Conservation (phyloP, 345 rosid species). For the Populus alba region DNA sequence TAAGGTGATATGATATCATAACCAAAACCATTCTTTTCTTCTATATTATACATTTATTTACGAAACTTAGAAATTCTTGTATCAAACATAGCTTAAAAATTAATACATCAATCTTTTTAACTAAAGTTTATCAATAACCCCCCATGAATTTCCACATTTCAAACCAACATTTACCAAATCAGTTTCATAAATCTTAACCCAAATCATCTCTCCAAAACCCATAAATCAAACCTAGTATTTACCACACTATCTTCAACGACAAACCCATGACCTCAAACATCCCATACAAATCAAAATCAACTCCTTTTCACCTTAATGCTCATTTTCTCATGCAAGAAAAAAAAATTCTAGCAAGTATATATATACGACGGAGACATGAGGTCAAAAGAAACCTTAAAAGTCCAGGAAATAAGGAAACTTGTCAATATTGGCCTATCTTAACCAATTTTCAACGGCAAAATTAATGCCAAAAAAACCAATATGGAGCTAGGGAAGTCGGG, state of each 20-base stretch:
- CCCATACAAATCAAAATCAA: not conserved
- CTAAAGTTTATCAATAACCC: not conserved
- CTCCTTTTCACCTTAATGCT: not conserved
- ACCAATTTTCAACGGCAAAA: not conserved
- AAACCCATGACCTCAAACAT: not conserved
- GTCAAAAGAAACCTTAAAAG: not conserved
- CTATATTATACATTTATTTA: not conserved
- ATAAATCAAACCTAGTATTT: too few species aligned
- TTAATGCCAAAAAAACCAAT: not conserved
- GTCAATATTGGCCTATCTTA: not conserved
- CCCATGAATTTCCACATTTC: not conserved
- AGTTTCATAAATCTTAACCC: not conserved
- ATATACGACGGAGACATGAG: not conserved
- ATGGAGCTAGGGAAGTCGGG: not conserved
- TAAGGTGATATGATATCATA: not conserved
- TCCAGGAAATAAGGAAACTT: not conserved
- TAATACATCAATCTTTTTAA: not conserved
- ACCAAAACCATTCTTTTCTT: not conserved
- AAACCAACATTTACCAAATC: not conserved
- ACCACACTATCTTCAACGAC: not conserved
- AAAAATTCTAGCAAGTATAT: not conserved
- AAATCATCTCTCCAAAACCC: too few species aligned
- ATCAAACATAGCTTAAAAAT: too few species aligned
- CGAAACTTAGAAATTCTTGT: too few species aligned
- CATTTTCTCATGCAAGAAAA: not conserved